These are phyloP conservation scores for Collybia nuda DNA, from an alignment of 768 basidiomycete species.

Conservation along the genomic window DNA sequence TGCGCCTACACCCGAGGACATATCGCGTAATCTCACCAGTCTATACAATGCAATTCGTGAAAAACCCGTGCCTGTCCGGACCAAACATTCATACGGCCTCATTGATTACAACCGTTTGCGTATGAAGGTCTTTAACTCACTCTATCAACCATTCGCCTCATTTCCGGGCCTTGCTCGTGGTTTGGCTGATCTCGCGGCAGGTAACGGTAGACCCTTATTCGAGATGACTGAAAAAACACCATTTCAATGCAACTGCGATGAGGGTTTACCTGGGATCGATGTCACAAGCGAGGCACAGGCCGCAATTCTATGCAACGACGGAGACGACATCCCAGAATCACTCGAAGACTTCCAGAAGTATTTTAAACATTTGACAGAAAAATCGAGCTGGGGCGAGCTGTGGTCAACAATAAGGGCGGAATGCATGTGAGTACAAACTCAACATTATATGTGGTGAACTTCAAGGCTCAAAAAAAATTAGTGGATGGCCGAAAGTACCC, in stretches of 20 bases:
- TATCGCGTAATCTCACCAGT: constrained; percentile 31
- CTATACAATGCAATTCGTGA: constrained; percentile 29
- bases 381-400: constrained; percentile 28
- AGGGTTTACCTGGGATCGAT: background rate
- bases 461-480: background rate
- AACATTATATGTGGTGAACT: background rate
- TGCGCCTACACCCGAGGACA: constrained; percentile 29
- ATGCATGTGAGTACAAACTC: constrained; percentile 27
- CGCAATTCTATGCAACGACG: constrained; percentile 35
- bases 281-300: constrained; percentile 15
- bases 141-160: constrained; percentile 33
- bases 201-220: constrained; percentile 28
- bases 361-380: constrained; percentile 19
- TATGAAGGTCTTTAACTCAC: constrained; percentile 23
- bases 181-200: constrained; percentile 31
- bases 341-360: constrained; percentile 26
- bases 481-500: constrained; percentile 21
- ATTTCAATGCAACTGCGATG: constrained; percentile 30
- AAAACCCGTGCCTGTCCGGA: constrained; percentile 32
- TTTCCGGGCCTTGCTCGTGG: constrained; percentile 34
- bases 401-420: constrained; percentile 25
- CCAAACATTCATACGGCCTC: constrained; percentile 28
- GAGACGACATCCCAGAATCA: constrained; percentile 23
- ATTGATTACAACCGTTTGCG: constrained; percentile 35
- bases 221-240: constrained; percentile 10